Evolutionary conservation across 768 basidiomycete species (phyloP).

Genomic region (Rhodotorula sphaerocarpa): DNA sequence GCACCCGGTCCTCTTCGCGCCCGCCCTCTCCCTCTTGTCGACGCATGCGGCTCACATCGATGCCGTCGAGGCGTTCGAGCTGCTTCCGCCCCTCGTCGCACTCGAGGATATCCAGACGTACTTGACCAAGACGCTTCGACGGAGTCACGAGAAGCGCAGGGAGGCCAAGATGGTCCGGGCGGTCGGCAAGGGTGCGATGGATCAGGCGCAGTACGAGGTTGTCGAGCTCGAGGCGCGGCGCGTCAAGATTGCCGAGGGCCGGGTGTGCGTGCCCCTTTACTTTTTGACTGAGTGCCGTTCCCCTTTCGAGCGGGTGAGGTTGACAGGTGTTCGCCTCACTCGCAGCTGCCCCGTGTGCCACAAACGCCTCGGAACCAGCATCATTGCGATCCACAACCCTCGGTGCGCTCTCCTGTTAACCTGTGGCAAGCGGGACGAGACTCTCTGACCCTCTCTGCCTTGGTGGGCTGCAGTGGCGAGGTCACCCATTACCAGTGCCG

Average conservation of each 20-base stretch:
- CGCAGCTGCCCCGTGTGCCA: conserved; percentile 88
- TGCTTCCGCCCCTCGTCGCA: conserved; percentile 82
- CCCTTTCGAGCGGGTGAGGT: conserved; percentile 3
- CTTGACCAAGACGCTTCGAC: conserved; percentile 57
- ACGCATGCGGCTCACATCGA: conserved; percentile 76
- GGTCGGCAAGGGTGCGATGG: conserved; percentile 64
- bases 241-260: conserved; percentile 81
- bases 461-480: conserved; percentile 58
- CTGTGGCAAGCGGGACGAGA: background rate
- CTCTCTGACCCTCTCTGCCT: conserved; percentile 4
- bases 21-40: conserved; percentile 79
- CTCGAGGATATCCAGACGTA: conserved; percentile 71
- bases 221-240: conserved; percentile 69
- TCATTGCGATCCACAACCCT: conserved; percentile 87
- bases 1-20: conserved; percentile 53
- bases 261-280: conserved; percentile 61
- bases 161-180: conserved; percentile 62
- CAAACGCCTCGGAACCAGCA: conserved; percentile 83
- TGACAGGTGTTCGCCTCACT: no score
- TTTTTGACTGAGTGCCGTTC: background rate
- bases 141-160: conserved; percentile 55
- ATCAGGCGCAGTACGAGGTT: conserved; percentile 63
- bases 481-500: conserved; percentile 89
- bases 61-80: conserved; percentile 66
- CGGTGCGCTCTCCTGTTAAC: conserved; percentile 49